Evolutionary conservation across 2,329 filamentous ascomycete genomes (phyloP), one percentile per base, ranked within the genome.

Genomic region (Ophiostoma ips): DNA sequence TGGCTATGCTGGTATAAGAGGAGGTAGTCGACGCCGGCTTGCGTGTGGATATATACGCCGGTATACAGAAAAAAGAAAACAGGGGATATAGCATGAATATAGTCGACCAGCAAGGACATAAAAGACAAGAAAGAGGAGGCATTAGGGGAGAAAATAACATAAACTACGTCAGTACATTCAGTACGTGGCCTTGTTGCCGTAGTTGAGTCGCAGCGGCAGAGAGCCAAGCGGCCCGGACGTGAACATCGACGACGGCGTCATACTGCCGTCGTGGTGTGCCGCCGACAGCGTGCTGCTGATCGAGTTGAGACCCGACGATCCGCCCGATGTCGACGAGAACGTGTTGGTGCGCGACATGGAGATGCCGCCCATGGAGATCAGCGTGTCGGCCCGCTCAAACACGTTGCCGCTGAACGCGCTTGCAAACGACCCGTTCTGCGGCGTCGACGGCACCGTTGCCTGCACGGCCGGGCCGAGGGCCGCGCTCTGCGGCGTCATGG

Each of bases 381-480:
- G 64, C 7, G 75, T 68, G 49, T 79, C 76, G 0, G 76, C 76
- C 16, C 76, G 67, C 57, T 79, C 74, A 60, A 79, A 79, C n/a
- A 79, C 73, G 55, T 76, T 70, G 11, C 76, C 74, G 2, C 70
- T 67, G 53, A 80, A 78, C 1, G 72, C 70, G 15, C 67, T 66
- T 8, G 71, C 69, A 58, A 80, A 79, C 1, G 74, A 75, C 2
- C 67, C 71, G 53, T 69, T 76, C 59, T 78, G 71, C 10, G 79
- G 79, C 0, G 79, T 86, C 3, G 76, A 85, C 4, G 87, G 84
- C 11, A 95, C 82, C 0, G 87, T 95, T 1, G 89, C 88, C 65
- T 94, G 88, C 50, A 88, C 86, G 18, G 89, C 89, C 6, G 89
- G 87, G 0, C 89, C 90, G 5, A 95, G 72, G 1, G 89, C 89